Base-by-base conservation (phyloP, 768 basidiomycete genomes). In the Psilocybe cyanescens region DNA sequence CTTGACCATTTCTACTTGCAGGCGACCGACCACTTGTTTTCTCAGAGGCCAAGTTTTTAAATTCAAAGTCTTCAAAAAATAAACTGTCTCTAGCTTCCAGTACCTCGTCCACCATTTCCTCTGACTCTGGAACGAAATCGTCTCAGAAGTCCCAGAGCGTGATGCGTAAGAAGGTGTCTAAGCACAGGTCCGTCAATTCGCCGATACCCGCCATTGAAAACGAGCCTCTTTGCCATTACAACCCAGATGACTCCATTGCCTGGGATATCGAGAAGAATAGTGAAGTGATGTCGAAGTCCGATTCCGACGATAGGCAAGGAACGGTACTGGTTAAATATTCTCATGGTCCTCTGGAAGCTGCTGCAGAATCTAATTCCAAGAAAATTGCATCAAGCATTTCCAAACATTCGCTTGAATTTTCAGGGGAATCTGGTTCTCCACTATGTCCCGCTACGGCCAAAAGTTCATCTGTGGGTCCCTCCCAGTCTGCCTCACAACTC, bases 1-100 rank as follows among this genome's bases (percentile, higher is more conserved):
- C 49, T 9, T 59, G 41, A 35, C 49, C 8, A 44, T 12, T 44
- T n/a, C 8, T 5, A 44, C 11, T 44, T 14, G 24, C 19, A 46
- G 41, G 49, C 19, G 17, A 48, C 16, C 28, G 11, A 48, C 35
- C 47, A 58, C 64, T 37, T 33, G 58, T 50, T 28, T 86, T 86
- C 66, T 85, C 83, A 3, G 86, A 87, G 65, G 59, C 66, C 19
- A 67, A 67, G 4, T 86, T 86, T 69, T 70, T 85, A 62, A 79
- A 77, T 35, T 35, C 50, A 51, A 74, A 71, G 29, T 3, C 30
- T 37, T 37, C 30, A 57, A 59, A 51, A 29, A 41, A 61, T 7
- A 17, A 47, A 24, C 24, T 24, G 16, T 33, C 33, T 41, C 48
- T n/a, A n/a, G 35, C 31, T 29, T 63, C 61, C 17, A 24, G 5